These are phyloP conservation scores for Neospora caninum DNA, from an alignment of 169 alveolate genomes.

Conservation along the genomic window DNA sequence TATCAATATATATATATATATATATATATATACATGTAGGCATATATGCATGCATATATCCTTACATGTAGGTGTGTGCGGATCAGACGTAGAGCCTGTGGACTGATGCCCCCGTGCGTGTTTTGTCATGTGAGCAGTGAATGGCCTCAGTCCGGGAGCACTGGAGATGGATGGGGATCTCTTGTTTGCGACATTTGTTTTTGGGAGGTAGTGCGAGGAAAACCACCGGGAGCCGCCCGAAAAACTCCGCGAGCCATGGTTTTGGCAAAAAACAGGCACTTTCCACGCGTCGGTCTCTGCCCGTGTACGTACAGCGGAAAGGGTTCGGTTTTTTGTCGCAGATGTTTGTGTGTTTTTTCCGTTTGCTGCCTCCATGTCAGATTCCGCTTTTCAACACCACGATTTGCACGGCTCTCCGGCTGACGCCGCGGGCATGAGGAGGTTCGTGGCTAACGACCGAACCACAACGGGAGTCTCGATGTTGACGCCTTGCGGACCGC, in stretches of 20 bases:
- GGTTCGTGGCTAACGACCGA: neutral
- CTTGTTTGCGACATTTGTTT: no score
- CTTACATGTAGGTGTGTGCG: neutral
- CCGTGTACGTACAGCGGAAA: no score
- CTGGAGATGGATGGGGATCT: no score
- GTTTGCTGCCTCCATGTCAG: neutral
- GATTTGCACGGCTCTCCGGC: neutral
- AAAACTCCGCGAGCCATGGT: no score
- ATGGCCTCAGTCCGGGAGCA: no score
- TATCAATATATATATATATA: neutral
- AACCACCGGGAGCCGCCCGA: no score
- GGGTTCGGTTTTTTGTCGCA: neutral
- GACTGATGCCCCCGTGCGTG: neutral
- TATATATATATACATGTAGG: neutral
- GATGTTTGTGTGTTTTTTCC: neutral
- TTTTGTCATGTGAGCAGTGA: neutral
- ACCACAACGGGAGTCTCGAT: no score
- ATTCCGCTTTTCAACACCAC: conserved; percentile 20
- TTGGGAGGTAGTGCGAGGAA: no score
- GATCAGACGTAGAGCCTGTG: no score
- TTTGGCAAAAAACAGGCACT: no score
- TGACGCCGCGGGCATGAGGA: conserved; percentile 1
- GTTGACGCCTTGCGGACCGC: no score
- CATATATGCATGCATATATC: neutral
- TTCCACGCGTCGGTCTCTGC: no score